Evolutionary conservation across 2,329 filamentous ascomycete genomes (phyloP).

Genomic region (Clathrospora elynae): DNA sequence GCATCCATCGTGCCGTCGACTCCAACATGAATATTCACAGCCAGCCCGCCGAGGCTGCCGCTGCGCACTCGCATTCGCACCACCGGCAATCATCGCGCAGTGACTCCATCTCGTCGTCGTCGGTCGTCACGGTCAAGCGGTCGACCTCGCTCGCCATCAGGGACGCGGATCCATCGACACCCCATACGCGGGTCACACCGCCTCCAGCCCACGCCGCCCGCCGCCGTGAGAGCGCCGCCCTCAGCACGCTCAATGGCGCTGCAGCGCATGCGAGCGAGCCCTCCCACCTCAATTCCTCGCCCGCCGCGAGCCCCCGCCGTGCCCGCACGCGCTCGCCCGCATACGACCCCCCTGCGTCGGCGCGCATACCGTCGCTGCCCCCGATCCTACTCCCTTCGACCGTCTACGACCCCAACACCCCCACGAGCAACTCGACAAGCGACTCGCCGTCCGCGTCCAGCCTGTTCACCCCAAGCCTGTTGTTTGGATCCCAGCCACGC

Average conservation of each 20-base stretch:
- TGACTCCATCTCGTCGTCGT: slow-evolving; percentile 53
- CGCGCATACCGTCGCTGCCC: slow-evolving; percentile 40
- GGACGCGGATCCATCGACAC: slow-evolving; percentile 30
- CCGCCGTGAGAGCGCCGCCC: slow-evolving; percentile 50
- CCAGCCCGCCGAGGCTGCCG: slow-evolving; percentile 7
- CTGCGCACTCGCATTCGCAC: slow-evolving; percentile 11
- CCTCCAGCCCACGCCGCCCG: slow-evolving; percentile 26
- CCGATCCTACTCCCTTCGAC: slow-evolving; percentile 41
- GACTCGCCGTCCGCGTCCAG: slow-evolving; percentile 44
- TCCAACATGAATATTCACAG: slow-evolving; percentile 35
- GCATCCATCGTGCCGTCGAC: slow-evolving; percentile 12
- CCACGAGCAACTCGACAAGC: slow-evolving; percentile 35
- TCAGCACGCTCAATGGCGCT: slow-evolving; percentile 28
- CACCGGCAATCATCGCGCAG: slow-evolving; percentile 47
- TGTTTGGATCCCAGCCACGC: slow-evolving; percentile 28
- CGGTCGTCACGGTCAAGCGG: slow-evolving; percentile 50
- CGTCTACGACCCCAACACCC: slow-evolving; percentile 47
- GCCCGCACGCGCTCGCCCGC: slow-evolving; percentile 39
- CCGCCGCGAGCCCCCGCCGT: slow-evolving; percentile 47
- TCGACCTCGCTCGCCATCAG: slow-evolving; percentile 49
- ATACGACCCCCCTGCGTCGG: slow-evolving; percentile 35
- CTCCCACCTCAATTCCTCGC: slow-evolving; percentile 34
- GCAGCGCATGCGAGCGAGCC: too few relatives aligned
- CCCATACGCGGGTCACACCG: slow-evolving; percentile 37
- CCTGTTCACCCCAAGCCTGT: slow-evolving; percentile 41